A percentile compares a stretch with the other conserved stretches of the same genome.
Conservation (phyloP, 192 early-diverging fungal species). For the Chytriomyces sp. region DNA sequence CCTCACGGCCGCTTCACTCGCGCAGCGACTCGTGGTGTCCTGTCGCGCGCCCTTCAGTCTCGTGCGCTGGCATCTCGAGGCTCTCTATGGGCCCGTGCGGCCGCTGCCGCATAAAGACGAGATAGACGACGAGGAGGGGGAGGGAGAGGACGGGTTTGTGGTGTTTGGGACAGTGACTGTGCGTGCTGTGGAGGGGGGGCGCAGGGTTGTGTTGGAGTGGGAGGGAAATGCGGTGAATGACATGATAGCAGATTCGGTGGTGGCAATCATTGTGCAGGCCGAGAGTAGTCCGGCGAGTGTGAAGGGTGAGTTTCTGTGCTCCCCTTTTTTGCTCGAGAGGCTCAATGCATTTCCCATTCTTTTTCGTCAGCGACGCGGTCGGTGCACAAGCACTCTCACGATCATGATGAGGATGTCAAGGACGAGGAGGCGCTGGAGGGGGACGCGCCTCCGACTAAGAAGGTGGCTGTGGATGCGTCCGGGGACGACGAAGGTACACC, state of each 20-base stretch:
- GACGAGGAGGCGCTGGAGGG: neutral
- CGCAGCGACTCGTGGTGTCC: conserved; percentile 77
- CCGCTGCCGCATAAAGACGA: no score
- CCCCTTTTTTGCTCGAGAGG: neutral
- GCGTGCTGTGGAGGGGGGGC: conserved; percentile 22
- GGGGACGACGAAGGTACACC: no score
- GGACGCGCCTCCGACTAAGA: neutral
- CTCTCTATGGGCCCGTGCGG: conserved; percentile 85
- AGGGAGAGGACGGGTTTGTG: conserved; percentile 37
- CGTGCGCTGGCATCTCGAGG: conserved; percentile 87
- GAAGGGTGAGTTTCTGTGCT: conserved; percentile 56
- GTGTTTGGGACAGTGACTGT: neutral
- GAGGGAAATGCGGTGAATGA: conserved; percentile 88
- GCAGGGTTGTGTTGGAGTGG: conserved; percentile 86
- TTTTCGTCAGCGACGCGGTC: neutral
- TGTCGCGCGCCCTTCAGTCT: conserved; percentile 76
- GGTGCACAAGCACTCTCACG: conserved; percentile 15
- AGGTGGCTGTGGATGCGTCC: no score
- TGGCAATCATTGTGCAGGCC: conserved; percentile 82
- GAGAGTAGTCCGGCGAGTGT: conserved; percentile 89
- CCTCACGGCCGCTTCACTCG: conserved; percentile 70
- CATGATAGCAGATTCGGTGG: conserved; percentile 92
- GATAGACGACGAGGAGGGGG: conserved; percentile 42
- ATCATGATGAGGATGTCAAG: conserved; percentile 1
- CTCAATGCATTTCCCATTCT: neutral